phyloP scores from a whole-genome alignment of 129 eudicot species.

The Saposhnikovia divaricata region DNA sequence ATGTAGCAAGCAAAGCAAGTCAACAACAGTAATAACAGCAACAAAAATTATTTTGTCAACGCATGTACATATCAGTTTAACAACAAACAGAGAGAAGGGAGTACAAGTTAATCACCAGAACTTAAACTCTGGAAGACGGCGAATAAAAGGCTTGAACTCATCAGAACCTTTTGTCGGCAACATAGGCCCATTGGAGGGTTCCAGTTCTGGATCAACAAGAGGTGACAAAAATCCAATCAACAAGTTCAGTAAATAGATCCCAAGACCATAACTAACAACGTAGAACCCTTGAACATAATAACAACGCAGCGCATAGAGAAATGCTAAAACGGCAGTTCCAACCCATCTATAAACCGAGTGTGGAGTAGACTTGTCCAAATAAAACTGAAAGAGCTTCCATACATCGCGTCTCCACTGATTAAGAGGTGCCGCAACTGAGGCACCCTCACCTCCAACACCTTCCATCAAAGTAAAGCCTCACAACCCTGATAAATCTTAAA shows the following conservation, averaged over 20 bases:
- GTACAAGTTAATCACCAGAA: conserved; percentile 51
- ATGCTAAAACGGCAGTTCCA: conserved; percentile 44
- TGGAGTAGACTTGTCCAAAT: conserved; percentile 79
- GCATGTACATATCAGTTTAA: not conserved
- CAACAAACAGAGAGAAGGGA: not conserved
- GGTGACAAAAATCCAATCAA: conserved; percentile 90
- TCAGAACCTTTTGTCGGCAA: conserved; percentile 69
- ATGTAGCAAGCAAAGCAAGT: not conserved
- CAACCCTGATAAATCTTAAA: conserved; percentile 23
- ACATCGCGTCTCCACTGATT: conserved; percentile 60
- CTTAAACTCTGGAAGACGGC: conserved; percentile 84
- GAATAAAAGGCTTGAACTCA: conserved; percentile 82
- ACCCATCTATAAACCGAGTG: conserved; percentile 60
- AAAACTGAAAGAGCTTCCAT: conserved; percentile 52
- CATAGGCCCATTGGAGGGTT: conserved; percentile 53
- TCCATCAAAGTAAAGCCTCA: conserved; percentile 41
- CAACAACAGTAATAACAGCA: not conserved
- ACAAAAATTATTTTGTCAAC: not conserved
- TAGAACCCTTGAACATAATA: conserved; percentile 66
- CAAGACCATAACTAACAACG: conserved; percentile 65
- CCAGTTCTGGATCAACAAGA: conserved; percentile 80
- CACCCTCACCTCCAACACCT: conserved; percentile 38
- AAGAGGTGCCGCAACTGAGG: conserved; percentile 37
- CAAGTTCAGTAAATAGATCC: conserved; percentile 74
- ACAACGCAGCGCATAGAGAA: conserved; percentile 47